These are phyloP conservation scores for Seiridium cupressi DNA, from an alignment of 2,329 filamentous ascomycete species.

Conservation along the genomic window DNA sequence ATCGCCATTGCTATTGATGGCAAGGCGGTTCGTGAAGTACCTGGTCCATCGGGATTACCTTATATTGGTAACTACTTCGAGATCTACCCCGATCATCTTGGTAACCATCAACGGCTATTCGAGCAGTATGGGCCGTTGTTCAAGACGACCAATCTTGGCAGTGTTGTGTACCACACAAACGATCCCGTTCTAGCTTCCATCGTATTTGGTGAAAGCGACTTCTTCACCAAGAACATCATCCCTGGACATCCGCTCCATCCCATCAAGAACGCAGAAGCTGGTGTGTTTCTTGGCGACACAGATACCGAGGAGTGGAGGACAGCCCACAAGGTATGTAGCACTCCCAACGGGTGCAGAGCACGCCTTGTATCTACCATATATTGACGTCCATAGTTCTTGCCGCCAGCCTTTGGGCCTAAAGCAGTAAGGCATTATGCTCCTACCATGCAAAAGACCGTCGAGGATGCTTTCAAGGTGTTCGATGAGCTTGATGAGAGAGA, in stretches of 20 bases:
- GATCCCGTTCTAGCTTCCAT: constrained; percentile 44
- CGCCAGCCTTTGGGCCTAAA: constrained; percentile 56
- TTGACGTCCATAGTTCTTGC: constrained; percentile 40
- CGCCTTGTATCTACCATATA: too few relatives aligned
- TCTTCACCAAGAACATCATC: constrained; percentile 52
- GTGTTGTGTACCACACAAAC: constrained; percentile 47
- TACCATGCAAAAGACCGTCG: constrained; percentile 54
- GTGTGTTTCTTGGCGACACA: constrained; percentile 49
- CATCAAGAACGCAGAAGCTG: constrained; percentile 40
- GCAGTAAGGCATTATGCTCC: constrained; percentile 61
- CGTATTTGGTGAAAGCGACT: constrained; percentile 46
- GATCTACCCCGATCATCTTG: constrained; percentile 55
- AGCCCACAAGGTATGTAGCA: constrained; percentile 46
- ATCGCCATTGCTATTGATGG: constrained; percentile 48
- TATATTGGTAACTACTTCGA: constrained; percentile 54
- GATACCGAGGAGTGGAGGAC: constrained; percentile 46
- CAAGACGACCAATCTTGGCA: constrained; percentile 51
- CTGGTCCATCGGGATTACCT: constrained; percentile 46
- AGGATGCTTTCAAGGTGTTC: constrained; percentile 48
- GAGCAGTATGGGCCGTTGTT: constrained; percentile 51
- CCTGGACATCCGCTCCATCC: constrained; percentile 45
- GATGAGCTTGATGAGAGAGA: constrained; percentile 48
- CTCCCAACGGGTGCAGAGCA: too few relatives aligned
- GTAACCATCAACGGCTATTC: constrained; percentile 54
- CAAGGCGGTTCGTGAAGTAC: constrained; percentile 45